Evolutionary conservation across 148 eudicot genomes (phyloP).

Genomic region (Rhododendron henanense): DNA sequence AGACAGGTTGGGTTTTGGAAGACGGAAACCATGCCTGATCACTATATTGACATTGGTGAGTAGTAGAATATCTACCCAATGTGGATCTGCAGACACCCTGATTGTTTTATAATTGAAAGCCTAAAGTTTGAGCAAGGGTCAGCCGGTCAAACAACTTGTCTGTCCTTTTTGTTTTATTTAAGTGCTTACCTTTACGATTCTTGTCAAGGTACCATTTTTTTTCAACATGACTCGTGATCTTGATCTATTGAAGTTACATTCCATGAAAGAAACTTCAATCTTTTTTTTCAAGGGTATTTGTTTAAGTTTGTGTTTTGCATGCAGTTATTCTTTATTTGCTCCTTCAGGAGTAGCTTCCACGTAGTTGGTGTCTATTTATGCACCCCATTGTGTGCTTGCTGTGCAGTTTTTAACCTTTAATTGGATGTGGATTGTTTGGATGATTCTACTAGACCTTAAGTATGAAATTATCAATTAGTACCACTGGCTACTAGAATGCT

Average conservation of each 20-base stretch:
- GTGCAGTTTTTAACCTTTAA: background rate
- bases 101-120: background rate
- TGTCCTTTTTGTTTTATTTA: background rate
- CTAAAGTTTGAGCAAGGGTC: background rate
- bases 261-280: background rate
- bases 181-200: background rate
- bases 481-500: background rate
- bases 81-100: background rate
- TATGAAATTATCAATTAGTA: background rate
- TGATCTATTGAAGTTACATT: background rate
- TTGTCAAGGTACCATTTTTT: background rate
- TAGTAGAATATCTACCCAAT: background rate
- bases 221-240: background rate
- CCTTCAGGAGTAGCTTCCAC: background rate
- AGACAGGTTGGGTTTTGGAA: slow-evolving; percentile 54
- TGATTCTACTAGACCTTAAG: background rate
- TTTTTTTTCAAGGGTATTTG: background rate
- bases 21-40: slow-evolving; percentile 33
- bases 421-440: slow-evolving; percentile 1
- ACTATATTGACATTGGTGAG: slow-evolving; percentile 33
- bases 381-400: background rate
- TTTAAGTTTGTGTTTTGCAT: background rate
- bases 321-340: background rate
- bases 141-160: background rate
- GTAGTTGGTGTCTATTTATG: background rate